Conservation (phyloP, 768 basidiomycete species). For the Steccherinum ochraceum region DNA sequence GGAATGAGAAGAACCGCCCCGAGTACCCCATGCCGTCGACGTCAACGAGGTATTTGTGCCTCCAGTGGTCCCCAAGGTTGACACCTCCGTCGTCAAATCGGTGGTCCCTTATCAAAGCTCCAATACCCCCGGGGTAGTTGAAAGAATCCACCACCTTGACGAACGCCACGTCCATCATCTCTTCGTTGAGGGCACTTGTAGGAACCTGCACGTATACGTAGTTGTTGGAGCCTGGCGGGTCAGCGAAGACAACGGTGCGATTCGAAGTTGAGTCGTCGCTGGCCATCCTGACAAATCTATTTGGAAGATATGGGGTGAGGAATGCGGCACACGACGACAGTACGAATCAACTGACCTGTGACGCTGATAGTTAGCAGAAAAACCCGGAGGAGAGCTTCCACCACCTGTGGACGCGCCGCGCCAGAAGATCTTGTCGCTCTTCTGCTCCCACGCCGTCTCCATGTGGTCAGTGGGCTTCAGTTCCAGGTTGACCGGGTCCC, state of each 20-base stretch:
- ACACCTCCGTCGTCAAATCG: slow-evolving; percentile 70
- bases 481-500: slow-evolving; percentile 72
- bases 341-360: slow-evolving; percentile 51
- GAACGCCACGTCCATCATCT: slow-evolving; percentile 86
- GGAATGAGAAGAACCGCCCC: slow-evolving; percentile 78
- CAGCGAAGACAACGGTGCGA: slow-evolving; percentile 62
- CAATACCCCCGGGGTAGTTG: slow-evolving; percentile 70
- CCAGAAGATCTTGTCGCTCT: slow-evolving; percentile 88
- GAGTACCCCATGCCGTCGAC: slow-evolving; percentile 96
- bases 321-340: neutral
- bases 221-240: slow-evolving; percentile 50
- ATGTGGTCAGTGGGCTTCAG: slow-evolving; percentile 75
- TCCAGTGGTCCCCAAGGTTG: slow-evolving; percentile 82
- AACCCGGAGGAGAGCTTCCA: slow-evolving; percentile 81
- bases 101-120: slow-evolving; percentile 55
- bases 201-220: slow-evolving; percentile 61
- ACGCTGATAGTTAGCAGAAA: slow-evolving; percentile 76
- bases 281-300: slow-evolving; percentile 72
- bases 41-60: slow-evolving; percentile 86
- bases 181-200: slow-evolving; percentile 55
- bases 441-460: slow-evolving; percentile 86
- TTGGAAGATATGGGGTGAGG: neutral
- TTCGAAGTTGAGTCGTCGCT: slow-evolving; percentile 48
- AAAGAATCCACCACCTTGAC: slow-evolving; percentile 66
- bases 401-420: slow-evolving; percentile 95